Evolutionary conservation across 2,329 filamentous ascomycete species (phyloP), one percentile per base, ranked within the genome.

Genomic region (Juglanconis sp.): DNA sequence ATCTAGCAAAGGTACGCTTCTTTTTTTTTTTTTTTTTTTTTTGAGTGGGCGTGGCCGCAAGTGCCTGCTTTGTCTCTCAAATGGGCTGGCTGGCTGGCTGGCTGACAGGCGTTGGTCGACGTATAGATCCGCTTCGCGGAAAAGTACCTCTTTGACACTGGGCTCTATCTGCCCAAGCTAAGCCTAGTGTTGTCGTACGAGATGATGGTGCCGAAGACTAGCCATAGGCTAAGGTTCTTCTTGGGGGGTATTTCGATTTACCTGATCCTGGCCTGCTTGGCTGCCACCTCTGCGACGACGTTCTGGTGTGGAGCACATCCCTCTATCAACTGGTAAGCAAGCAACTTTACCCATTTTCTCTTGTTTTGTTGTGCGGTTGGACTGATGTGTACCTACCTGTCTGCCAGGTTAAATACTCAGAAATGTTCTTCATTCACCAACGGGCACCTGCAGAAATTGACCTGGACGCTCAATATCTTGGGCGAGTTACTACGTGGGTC

Each of bases 131-230:
- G 59, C 6, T 63, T 63, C 42, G 32, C 62, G 5, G 60, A 51
- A 32, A 63, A 63, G 24, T 63, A 56, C 47, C 49, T 59, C 38
- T 63, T 61, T 47, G 59, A 63, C 10, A 54, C 59, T 4, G 62
- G 62, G 24, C 59, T 63, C n/a, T 63, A 63, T 48, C 54, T 63
- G n/a, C 62, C 62, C 2, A 63, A 63, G 36, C 52, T 63, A 15
- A 59, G 55, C 47, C 57, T 63, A 40, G 36, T 61, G 24, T 36
- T 57, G 34, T 58, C 54, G 30, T 63, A 62, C 44, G n/a, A 54
- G 11, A 50, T 52, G 35, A 57, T 64, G 47, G 53, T 63, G 13
- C 62, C 62, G 38, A n/a, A 50, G 32, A 53, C 60, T 2, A 52
- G 56, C 11, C 42, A 32, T 1, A 38, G 36, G 35, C 56, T 61